Percentiles rank a stretch among this genome's conserved stretches.
Conservation (phyloP, 768 basidiomycete species). For the Lyophyllum semitale region DNA sequence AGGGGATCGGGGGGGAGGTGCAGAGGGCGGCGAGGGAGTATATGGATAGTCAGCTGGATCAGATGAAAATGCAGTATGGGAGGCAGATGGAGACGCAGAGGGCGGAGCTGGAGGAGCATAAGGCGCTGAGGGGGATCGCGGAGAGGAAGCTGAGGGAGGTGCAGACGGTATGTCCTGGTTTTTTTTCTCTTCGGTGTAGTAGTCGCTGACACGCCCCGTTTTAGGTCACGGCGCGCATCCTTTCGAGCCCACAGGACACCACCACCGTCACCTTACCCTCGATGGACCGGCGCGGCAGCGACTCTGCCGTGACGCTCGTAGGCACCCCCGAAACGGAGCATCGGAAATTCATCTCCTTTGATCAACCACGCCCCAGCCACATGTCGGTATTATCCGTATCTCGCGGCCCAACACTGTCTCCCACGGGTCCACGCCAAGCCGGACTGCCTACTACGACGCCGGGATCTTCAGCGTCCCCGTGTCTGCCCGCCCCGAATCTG, state of each 20-base stretch:
- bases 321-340: neutral
- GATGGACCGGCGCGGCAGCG: neutral
- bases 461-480: too few species aligned
- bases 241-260: neutral
- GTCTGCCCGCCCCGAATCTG: too few species aligned
- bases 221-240: neutral
- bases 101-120: slow-evolving; percentile 16
- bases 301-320: slow-evolving; percentile 5
- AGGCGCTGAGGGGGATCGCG: slow-evolving; percentile 9
- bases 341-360: neutral
- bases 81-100: slow-evolving; percentile 17
- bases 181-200: neutral
- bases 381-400: too few species aligned
- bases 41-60: slow-evolving; percentile 16
- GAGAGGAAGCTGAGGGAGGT: slow-evolving; percentile 17
- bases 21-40: slow-evolving; percentile 8
- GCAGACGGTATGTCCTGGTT: slow-evolving; percentile 6
- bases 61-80: slow-evolving; percentile 5
- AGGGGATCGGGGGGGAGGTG: neutral
- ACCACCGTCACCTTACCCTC: slow-evolving; percentile 2
- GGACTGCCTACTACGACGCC: too few species aligned
- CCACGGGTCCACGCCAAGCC: too few species aligned
- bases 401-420: too few species aligned
- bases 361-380: neutral
- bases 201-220: neutral